Base-by-base conservation (phyloP, 352 stramenopile genomes). In the Globisporangium sylvaticum region DNA sequence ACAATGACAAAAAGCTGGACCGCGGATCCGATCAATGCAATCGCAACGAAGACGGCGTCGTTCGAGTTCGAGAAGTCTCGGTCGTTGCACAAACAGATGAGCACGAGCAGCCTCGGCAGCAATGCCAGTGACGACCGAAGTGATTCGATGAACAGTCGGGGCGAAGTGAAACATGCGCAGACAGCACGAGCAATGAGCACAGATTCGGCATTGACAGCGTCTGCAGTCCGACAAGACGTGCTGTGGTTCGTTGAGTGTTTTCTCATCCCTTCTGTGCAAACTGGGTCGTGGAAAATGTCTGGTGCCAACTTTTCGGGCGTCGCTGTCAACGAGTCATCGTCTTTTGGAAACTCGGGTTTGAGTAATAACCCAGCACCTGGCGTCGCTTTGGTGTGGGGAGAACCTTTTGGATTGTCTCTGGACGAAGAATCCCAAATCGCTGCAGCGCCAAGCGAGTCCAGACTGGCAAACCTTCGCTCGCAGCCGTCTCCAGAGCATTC, bases 161-260 rank as follows among this genome's bases (percentile, higher is more conserved):
- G 58, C n/a, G 48, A 62, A 48, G 8, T 39, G 24, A 37, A 64
- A n/a, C 58, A 54, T 39, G 58, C 31, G 18, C 62, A 66, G 58
- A 70, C 65, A 7, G 52, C 65, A 27, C 34, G 58, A 5, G 58
- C 59, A 1, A 22, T 70, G 65, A 66, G 58, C 50, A 66, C 53
- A n/a, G 65, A 66, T 4, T 70, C 52, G 6, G 42, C 62, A 25
- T 24, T 65, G 10, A 65, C 54, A 54, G 58, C 65, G 4, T 42
- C 58, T 25, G 59, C 58, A 0, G n/a, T 66, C 18, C 68, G 64
- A 0, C 62, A 72, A 62, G 68, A 73, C 32, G 25, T 73, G 2
- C 57, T 87, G 0, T 85, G 73, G 77, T 85, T 85, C 31, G 74
- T 87, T 32, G 79, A 87, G 64, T 81, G 75, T 7, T 85, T 84